Conservation (phyloP, 257 asterid species). For the Nicotiana benthamiana region DNA sequence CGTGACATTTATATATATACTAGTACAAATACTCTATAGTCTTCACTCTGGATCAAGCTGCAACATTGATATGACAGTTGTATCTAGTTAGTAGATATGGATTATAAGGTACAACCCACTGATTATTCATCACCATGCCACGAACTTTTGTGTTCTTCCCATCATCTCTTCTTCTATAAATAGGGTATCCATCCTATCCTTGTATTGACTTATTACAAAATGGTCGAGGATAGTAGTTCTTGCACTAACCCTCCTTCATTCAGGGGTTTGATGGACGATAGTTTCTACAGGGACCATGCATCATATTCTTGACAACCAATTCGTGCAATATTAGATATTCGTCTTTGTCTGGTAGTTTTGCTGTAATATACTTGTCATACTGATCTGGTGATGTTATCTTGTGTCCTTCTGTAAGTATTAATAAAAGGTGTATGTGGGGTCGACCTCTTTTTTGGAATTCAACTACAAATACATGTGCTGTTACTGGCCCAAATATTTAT, state of each 20-base stretch:
- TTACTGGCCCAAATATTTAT: neutral
- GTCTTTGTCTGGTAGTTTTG: neutral
- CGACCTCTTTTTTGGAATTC: no score
- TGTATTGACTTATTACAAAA: neutral
- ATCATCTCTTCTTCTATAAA: neutral
- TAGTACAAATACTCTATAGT: conserved; percentile 2
- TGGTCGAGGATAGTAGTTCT: neutral
- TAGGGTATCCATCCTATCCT: neutral
- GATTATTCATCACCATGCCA: neutral
- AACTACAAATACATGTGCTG: neutral
- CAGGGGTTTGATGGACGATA: neutral
- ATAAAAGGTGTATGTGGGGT: neutral
- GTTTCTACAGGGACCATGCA: neutral
- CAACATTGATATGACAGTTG: neutral
- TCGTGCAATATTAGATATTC: neutral
- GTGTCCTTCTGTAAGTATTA: neutral
- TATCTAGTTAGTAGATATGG: neutral
- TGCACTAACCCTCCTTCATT: neutral
- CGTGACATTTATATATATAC: conserved; percentile 6
- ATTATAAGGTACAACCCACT: conserved; percentile 10
- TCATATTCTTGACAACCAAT: neutral
- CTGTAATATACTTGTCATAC: neutral
- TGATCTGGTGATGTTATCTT: neutral
- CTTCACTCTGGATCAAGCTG: neutral
- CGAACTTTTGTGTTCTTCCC: neutral